Evolutionary conservation across 2,329 filamentous ascomycete species (phyloP).

Genomic region (Xylariomycetidae sp.): DNA sequence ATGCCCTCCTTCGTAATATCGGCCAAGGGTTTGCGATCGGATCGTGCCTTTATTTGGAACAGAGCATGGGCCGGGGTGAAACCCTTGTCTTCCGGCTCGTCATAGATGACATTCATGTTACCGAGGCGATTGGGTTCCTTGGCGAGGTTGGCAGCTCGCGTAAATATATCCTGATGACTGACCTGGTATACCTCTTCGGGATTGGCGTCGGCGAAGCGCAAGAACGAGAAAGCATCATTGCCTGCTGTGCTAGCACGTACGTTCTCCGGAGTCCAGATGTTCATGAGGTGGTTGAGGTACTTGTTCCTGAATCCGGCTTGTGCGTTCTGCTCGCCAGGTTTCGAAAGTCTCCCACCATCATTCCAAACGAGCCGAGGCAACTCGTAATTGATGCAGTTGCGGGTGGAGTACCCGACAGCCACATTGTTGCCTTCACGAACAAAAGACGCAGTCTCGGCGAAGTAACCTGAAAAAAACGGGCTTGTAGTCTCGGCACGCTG

Average conservation of each 20-base stretch:
- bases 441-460: slow-evolving; percentile 93
- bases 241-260: slow-evolving; percentile 59
- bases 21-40: slow-evolving; percentile 61
- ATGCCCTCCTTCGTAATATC: slow-evolving; percentile 69
- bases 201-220: slow-evolving; percentile 79
- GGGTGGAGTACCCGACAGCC: slow-evolving; percentile 79
- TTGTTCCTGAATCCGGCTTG: slow-evolving; percentile 76
- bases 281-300: slow-evolving; percentile 77
- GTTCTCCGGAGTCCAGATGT: slow-evolving; percentile 82
- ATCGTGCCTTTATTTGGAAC: slow-evolving; percentile 72
- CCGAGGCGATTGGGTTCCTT: slow-evolving; percentile 56
- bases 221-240: slow-evolving; percentile 75
- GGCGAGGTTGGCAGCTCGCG: slow-evolving; percentile 62
- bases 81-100: slow-evolving; percentile 55
- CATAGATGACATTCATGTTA: slow-evolving; percentile 65
- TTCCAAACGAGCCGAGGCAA: slow-evolving; percentile 78
- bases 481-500: slow-evolving; percentile 90
- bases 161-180: slow-evolving; percentile 66
- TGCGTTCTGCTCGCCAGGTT: slow-evolving; percentile 67
- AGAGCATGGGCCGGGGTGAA: slow-evolving; percentile 72
- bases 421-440: slow-evolving; percentile 80
- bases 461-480: slow-evolving; percentile 77
- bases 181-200: slow-evolving; percentile 66
- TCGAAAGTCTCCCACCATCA: slow-evolving; percentile 71
- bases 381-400: slow-evolving; percentile 79